Percentiles rank a stretch among this genome's conserved stretches.
Conservation (phyloP, 108 stramenopile species). For the Phaeodactylum tricornutum region DNA sequence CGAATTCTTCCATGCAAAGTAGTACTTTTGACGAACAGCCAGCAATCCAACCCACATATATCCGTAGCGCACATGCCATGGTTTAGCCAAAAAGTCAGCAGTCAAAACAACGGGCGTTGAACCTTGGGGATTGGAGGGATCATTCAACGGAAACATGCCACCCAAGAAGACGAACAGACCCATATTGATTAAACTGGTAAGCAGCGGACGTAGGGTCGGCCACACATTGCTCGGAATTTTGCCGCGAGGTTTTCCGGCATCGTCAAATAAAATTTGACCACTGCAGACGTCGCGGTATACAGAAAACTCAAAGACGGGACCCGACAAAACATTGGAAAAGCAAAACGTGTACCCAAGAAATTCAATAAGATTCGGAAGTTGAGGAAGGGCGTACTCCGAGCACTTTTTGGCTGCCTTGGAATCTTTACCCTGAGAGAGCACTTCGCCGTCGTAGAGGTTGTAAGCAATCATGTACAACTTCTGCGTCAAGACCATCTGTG, state of each 20-base stretch:
- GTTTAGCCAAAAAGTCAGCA: conserved; percentile 43
- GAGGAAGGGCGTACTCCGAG: conserved; percentile 59
- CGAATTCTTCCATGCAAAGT: conserved; percentile 96
- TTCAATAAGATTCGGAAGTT: conserved; percentile 79
- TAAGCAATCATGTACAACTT: conserved; percentile 95
- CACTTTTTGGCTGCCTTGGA: conserved; percentile 76
- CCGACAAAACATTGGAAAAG: conserved; percentile 90
- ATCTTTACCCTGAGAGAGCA: conserved; percentile 46
- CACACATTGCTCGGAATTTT: conserved; percentile 69
- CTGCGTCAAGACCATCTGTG: conserved; percentile 94
- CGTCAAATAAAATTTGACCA: conserved; percentile 60
- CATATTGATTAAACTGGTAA: conserved; percentile 60
- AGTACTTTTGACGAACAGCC: conserved; percentile 88
- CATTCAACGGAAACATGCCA: conserved; percentile 66
- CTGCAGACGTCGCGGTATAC: conserved; percentile 65
- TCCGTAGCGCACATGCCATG: conserved; percentile 50
- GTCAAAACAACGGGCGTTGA: conserved; percentile 50
- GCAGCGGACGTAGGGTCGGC: conserved; percentile 63
- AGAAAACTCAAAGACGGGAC: conserved; percentile 81
- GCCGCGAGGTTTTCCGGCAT: conserved; percentile 57
- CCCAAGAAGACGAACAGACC: conserved; percentile 57
- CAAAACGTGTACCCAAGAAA: conserved; percentile 94
- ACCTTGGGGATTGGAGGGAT: conserved; percentile 73
- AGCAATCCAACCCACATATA: conserved; percentile 81
- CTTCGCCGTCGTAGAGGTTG: conserved; percentile 91